Evolutionary conservation across 148 eudicot species (phyloP).

Genomic region (Heliosperma pusillum): DNA sequence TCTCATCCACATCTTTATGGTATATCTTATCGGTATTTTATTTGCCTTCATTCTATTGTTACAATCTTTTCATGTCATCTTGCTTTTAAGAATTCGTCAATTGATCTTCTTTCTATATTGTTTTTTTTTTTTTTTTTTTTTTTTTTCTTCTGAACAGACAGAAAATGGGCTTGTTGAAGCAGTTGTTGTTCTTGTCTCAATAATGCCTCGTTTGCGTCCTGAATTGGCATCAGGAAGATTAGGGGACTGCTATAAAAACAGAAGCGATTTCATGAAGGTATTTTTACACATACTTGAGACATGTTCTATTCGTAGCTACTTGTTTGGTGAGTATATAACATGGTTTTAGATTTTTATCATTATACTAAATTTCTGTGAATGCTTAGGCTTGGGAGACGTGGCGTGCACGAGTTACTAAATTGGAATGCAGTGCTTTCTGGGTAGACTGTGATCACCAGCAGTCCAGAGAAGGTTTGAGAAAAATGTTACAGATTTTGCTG

Average conservation of each 20-base stretch:
- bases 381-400: conserved; percentile 93
- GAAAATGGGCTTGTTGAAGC: conserved; percentile 99
- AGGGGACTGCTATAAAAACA: conserved; percentile 73
- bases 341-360: conserved; percentile 11
- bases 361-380: conserved; percentile 6
- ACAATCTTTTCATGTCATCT: conserved; percentile 2
- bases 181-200: conserved; percentile 82
- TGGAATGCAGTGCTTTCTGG: conserved; percentile 96
- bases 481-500: conserved; percentile 76
- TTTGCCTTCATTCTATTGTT: not conserved
- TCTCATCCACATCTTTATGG: not conserved
- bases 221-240: conserved; percentile 51
- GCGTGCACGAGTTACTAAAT: conserved; percentile 79
- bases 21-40: not conserved
- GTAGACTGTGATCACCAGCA: conserved; percentile 75
- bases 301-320: not conserved
- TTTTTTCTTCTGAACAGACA: conserved; percentile 62
- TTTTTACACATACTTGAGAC: not conserved
- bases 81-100: not conserved
- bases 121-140: conserved; percentile 14
- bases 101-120: not conserved
- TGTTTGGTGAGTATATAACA: not conserved
- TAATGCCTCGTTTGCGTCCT: conserved; percentile 87
- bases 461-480: conserved; percentile 73
- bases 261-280: conserved; percentile 87